Conservation (phyloP, 768 basidiomycete genomes). For the Boletus subparvulus region DNA sequence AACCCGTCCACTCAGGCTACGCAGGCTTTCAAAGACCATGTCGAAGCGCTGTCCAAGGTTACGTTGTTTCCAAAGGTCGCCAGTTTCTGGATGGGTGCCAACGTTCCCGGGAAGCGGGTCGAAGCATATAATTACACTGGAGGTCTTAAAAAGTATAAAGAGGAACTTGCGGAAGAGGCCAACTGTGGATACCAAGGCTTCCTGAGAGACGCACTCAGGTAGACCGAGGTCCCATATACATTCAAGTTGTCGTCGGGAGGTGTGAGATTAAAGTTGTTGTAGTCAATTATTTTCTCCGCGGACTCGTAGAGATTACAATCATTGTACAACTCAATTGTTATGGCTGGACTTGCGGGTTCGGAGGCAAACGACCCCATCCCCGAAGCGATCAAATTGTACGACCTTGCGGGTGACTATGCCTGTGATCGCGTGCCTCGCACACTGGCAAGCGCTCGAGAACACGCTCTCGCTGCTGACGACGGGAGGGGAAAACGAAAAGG, state of each 20-base stretch:
- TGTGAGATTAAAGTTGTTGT: neutral
- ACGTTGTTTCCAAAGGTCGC: slow-evolving; percentile 5
- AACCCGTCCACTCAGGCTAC: neutral
- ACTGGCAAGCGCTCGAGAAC: slow-evolving; percentile 80
- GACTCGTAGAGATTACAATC: too few species aligned
- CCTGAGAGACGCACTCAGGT: slow-evolving; percentile 4
- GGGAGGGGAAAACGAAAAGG: slow-evolving; percentile 54
- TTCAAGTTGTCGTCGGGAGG: neutral
- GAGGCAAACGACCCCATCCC: slow-evolving; percentile 81
- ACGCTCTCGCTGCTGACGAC: slow-evolving; percentile 66
- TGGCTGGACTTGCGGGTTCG: too few species aligned
- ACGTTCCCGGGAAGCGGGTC: slow-evolving; percentile 3
- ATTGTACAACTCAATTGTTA: too few species aligned
- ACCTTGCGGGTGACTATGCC: slow-evolving; percentile 87
- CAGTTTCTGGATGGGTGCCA: slow-evolving; percentile 12
- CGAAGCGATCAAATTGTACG: slow-evolving; percentile 94
- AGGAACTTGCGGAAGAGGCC: slow-evolving; percentile 9
- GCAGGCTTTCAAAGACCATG: neutral
- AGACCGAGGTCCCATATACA: neutral
- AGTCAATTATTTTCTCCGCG: too few species aligned
- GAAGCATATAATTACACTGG: slow-evolving; percentile 9
- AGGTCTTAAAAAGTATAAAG: slow-evolving; percentile 9
- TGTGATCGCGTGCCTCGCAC: slow-evolving; percentile 87
- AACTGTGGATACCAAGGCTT: slow-evolving; percentile 7
- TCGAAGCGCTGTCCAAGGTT: neutral